Conservation (phyloP, 768 basidiomycete genomes). For the Rhizopogon sp. region DNA sequence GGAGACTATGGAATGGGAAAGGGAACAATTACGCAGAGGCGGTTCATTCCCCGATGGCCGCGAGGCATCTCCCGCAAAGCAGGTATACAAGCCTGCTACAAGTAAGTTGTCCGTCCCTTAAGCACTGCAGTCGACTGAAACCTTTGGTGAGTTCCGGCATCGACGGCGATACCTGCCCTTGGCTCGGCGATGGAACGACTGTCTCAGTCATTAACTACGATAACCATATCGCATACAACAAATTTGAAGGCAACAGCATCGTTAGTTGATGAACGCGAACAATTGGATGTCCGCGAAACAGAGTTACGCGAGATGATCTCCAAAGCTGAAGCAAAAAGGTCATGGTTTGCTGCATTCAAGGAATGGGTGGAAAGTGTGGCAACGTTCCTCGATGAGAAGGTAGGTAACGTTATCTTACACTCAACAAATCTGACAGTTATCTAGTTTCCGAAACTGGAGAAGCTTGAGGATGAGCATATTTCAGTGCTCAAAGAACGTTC, state of each 20-base stretch:
- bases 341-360: conserved; percentile 74
- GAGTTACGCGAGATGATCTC: conserved; percentile 74
- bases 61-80: conserved; percentile 37
- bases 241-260: conserved; percentile 53
- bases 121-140: conserved; percentile 5
- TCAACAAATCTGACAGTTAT: neutral
- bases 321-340: conserved; percentile 70
- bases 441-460: conserved; percentile 76
- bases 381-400: conserved; percentile 87
- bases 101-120: conserved; percentile 41
- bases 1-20: conserved; percentile 82
- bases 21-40: conserved; percentile 74
- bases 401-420: conserved; percentile 20
- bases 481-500: conserved; percentile 71
- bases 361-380: conserved; percentile 83
- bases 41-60: conserved; percentile 43
- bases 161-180: conserved; percentile 60
- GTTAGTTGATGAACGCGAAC: conserved; percentile 56
- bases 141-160: conserved; percentile 52
- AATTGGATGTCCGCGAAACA: conserved; percentile 61
- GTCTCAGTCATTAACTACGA: conserved; percentile 49
- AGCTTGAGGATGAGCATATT: conserved; percentile 68
- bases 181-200: conserved; percentile 57
- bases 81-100: conserved; percentile 63
- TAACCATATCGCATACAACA: conserved; percentile 65